These are phyloP conservation scores for Solanum gracilifrons DNA, from an alignment of 257 asterid genomes.

Conservation along the genomic window DNA sequence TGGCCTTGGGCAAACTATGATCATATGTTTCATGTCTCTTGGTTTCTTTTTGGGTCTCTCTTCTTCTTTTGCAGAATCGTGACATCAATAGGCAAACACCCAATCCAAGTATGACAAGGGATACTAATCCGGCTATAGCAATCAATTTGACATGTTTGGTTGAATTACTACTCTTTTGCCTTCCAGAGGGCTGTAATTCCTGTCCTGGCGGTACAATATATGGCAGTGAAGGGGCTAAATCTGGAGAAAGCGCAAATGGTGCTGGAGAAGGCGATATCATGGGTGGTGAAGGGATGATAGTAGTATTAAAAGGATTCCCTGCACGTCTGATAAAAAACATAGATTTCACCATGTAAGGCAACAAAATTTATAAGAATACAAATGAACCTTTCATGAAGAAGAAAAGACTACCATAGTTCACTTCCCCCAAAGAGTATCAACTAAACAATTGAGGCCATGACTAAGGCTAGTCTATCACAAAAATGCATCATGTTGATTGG, in stretches of 20 bases:
- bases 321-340: constrained; percentile 39
- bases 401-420: not conserved
- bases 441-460: not conserved
- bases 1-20: constrained; percentile 8
- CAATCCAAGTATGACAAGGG: constrained; percentile 26
- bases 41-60: constrained; percentile 9
- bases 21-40: constrained; percentile 22
- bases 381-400: not conserved
- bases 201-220: constrained; percentile 27
- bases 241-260: constrained; percentile 47
- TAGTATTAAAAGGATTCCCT: constrained; percentile 92
- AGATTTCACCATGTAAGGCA: not conserved
- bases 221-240: constrained; percentile 13
- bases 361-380: not conserved
- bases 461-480: not conserved
- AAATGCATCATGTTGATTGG: not conserved
- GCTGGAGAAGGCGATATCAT: constrained; percentile 30
- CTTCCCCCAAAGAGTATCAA: not conserved
- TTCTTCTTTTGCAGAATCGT: constrained; percentile 33
- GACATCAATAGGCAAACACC: constrained; percentile 37
- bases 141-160: constrained; percentile 34
- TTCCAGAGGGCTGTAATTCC: constrained; percentile 22
- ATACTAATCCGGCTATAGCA: constrained; percentile 36
- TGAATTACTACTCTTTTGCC: constrained; percentile 12
- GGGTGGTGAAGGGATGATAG: constrained; percentile 66